phyloP scores from a whole-genome alignment of 2,329 filamentous ascomycete species.

The Tricladium varicosporioides region DNA sequence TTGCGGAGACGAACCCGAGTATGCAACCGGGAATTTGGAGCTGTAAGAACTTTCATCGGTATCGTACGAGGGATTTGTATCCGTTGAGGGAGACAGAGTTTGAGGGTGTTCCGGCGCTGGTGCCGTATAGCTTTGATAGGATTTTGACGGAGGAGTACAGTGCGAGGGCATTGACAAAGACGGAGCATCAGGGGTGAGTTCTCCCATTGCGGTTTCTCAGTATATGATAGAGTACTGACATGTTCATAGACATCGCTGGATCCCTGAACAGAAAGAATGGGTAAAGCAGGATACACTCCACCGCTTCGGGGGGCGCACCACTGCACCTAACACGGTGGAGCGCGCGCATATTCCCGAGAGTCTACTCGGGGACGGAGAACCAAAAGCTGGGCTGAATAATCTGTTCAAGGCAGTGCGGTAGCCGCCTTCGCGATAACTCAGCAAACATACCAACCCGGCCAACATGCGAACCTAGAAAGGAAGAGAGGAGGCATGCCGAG shows the following conservation, averaged over 20 bases:
- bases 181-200: slow-evolving; percentile 60
- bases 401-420: too few species aligned
- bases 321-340: not conserved
- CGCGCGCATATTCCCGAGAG: not conserved
- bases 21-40: slow-evolving; percentile 64
- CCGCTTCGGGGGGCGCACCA: not conserved
- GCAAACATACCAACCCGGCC: too few species aligned
- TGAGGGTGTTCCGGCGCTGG: slow-evolving; percentile 67
- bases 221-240: slow-evolving; percentile 6
- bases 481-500: too few species aligned
- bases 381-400: too few species aligned
- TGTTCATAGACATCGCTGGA: slow-evolving; percentile 56
- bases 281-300: slow-evolving; percentile 39
- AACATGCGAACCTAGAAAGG: too few species aligned
- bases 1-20: slow-evolving; percentile 64
- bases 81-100: slow-evolving; percentile 73
- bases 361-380: not conserved
- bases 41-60: slow-evolving; percentile 79
- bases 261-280: slow-evolving; percentile 58
- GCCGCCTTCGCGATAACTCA: too few species aligned
- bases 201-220: slow-evolving; percentile 5
- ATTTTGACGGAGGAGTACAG: slow-evolving; percentile 66
- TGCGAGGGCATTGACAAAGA: slow-evolving; percentile 56
- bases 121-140: slow-evolving; percentile 68
- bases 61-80: slow-evolving; percentile 69